Evolutionary conservation across 2,329 filamentous ascomycete genomes (phyloP), one percentile per base, ranked within the genome.

Genomic region (Pseudocercospora vitis): DNA sequence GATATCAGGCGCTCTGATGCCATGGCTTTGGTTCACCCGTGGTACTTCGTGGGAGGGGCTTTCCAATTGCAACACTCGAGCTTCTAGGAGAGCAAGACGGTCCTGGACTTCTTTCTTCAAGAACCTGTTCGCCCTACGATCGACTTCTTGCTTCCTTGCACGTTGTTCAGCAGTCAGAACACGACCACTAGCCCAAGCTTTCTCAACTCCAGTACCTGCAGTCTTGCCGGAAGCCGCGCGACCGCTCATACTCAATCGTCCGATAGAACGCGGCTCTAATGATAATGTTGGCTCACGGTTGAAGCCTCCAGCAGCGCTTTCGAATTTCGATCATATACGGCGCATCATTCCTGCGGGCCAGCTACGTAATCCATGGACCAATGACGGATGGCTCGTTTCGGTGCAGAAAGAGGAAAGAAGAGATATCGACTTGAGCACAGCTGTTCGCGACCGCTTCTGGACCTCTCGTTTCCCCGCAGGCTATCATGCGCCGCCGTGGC

Each of bases 91-190:
- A 12, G 57, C 48, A 12, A 62, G 52, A 14, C 59, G 53, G 31
- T 62, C 59, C 40, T 62, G 59, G 19, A 62, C 59, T 52, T 62
- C 59, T 49, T 62, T 62, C 51, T 62, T 62, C 48, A 62, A 42
- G 32, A 62, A 62, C 6, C 59, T 50, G 45, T 62, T 62, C n/a
- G 59, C 59, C 33, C 58, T 62, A 3, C 59, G 56, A 45, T 62
- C 59, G 23, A 59, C 59, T 39, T 62, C 59, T 48, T 62, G 59
- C 44, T 62, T 62, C 40, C 59, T 44, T 28, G 58, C 57, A 23
- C 59, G 55, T 52, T 62, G 59, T 48, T 62, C 59, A 32, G 59
- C 35, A 28, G 59, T 62, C 33, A 62, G 50, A n/a, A 62, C 53
- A 14, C 59, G 57, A 19, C 59, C 59, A 45, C 57, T 60, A 21